Evolutionary conservation across 495 filamentous ascomycete genomes (phyloP).

Genomic region (Tetracladium marchalianum): DNA sequence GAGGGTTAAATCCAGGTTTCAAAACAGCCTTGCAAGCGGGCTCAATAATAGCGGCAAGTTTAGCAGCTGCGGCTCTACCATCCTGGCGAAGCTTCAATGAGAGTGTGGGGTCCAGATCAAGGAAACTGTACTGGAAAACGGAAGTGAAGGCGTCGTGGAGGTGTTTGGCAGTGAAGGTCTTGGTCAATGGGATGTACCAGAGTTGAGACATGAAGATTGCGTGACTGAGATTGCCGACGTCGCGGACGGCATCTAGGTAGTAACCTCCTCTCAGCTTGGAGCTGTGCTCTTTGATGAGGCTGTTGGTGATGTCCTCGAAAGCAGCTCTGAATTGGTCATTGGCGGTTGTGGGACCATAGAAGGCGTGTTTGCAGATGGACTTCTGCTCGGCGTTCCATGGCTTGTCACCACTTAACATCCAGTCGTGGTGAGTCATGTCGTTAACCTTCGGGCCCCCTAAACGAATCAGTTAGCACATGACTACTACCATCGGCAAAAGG

Average conservation of each 20-base stretch:
- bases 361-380: constrained; percentile 46
- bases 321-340: constrained; percentile 44
- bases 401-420: constrained; percentile 46
- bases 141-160: constrained; percentile 63
- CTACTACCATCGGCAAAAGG: constrained; percentile 32
- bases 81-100: constrained; percentile 48
- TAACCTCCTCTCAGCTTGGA: constrained; percentile 39
- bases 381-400: constrained; percentile 31
- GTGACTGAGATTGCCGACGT: constrained; percentile 64
- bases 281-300: constrained; percentile 35
- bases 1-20: constrained; percentile 33
- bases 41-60: constrained; percentile 53
- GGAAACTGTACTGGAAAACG: constrained; percentile 45
- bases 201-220: constrained; percentile 60
- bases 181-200: constrained; percentile 60
- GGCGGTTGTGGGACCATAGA: constrained; percentile 40
- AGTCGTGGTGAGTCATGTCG: constrained; percentile 43
- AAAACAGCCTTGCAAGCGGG: constrained; percentile 38
- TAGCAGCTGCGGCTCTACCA: constrained; percentile 46
- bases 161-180: constrained; percentile 67
- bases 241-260: constrained; percentile 36
- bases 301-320: constrained; percentile 53
- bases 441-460: constrained; percentile 52
- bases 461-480: constrained; percentile 59
- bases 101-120: constrained; percentile 37